Evolutionary conservation across 345 rosid species (phyloP).

Genomic region (Pelargonium nanum): DNA sequence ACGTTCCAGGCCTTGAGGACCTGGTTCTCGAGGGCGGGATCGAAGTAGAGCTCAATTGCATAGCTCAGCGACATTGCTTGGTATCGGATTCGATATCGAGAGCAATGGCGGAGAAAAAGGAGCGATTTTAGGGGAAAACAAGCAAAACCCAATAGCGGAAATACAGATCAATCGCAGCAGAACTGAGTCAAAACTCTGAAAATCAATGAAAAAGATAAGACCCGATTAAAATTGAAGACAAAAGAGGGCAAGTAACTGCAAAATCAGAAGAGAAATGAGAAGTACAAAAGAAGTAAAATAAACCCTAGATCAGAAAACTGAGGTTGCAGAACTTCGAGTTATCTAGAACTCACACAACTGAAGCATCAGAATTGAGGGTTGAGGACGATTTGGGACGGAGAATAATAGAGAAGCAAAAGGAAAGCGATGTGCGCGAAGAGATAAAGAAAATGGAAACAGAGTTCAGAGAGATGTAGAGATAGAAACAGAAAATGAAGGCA

Average conservation of each 20-base stretch:
- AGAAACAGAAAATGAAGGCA: not conserved
- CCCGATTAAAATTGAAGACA: not conserved
- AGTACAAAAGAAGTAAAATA: too few species aligned
- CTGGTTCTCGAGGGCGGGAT: constrained; percentile 94
- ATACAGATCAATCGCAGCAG: not conserved
- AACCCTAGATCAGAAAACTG: not conserved
- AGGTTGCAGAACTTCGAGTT: not conserved
- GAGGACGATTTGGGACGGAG: not conserved
- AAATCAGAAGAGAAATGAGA: not conserved
- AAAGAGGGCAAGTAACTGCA: not conserved
- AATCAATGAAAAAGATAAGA: not conserved
- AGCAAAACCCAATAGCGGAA: constrained; percentile 7
- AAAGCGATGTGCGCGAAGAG: not conserved
- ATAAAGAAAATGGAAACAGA: not conserved
- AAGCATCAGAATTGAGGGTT: not conserved
- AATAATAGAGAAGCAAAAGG: not conserved
- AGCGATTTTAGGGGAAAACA: constrained; percentile 3
- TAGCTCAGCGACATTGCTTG: constrained; percentile 65
- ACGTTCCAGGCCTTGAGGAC: constrained; percentile 97
- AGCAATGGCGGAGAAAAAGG: not conserved
- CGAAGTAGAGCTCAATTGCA: constrained; percentile 95
- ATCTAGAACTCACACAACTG: not conserved
- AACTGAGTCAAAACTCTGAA: not conserved
- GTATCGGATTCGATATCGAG: not conserved
- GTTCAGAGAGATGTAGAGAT: not conserved